Percentiles rank a stretch among this genome's conserved stretches.
Conservation (phyloP, 2,329 filamentous ascomycete genomes). For the Verticillium dahliae region DNA sequence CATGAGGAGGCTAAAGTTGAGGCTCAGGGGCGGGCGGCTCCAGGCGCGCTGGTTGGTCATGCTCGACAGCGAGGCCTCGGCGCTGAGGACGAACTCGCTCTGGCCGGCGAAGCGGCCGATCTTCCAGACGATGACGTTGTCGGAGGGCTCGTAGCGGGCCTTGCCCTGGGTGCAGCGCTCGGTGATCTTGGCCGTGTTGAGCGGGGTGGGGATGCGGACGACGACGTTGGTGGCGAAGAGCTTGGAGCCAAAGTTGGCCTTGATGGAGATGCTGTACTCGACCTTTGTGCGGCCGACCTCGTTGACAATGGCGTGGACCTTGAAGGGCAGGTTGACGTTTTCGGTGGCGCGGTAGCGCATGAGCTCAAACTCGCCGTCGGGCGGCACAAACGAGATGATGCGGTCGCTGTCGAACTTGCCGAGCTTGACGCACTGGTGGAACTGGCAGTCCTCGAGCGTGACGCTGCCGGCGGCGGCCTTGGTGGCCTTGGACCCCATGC, state of each 20-base stretch:
- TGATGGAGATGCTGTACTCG: conserved; percentile 96
- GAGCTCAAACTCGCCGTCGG: conserved; percentile 95
- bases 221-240: conserved; percentile 96
- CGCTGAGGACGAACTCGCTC: conserved; percentile 89
- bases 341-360: conserved; percentile 98
- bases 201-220: conserved; percentile 86
- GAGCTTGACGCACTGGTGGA: conserved; percentile 97
- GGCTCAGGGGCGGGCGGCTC: conserved; percentile 84
- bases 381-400: conserved; percentile 94
- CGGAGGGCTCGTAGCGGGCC: conserved; percentile 95
- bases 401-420: conserved; percentile 94
- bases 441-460: conserved; percentile 94
- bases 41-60: conserved; percentile 99
- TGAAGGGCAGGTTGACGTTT: conserved; percentile 98
- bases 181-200: conserved; percentile 92
- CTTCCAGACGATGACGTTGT: conserved; percentile 99
- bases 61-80: conserved; percentile 85
- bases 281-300: conserved; percentile 96
- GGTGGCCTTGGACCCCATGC: conserved; percentile 78
- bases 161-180: conserved; percentile 93
- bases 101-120: conserved; percentile 98
- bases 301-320: conserved; percentile 97
- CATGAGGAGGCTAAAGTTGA: conserved; percentile 94
- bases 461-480: conserved; percentile 94
- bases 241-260: conserved; percentile 93